Conservation (phyloP, 371 early-diverging fungal species). For the Mucor velutinosus region DNA sequence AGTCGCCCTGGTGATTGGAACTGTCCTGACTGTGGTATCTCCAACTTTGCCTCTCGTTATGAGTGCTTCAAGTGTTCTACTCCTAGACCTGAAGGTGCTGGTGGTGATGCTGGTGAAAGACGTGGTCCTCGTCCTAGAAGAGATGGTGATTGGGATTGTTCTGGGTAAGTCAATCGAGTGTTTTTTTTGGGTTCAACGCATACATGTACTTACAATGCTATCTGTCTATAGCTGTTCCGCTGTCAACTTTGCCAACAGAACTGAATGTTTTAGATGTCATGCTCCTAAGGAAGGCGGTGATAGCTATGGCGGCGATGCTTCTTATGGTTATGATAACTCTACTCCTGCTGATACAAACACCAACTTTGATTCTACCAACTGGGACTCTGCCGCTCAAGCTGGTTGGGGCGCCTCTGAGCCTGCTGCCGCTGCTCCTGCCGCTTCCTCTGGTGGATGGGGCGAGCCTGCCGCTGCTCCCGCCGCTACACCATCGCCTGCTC, state of each 20-base stretch:
- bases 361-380: conserved; percentile 21
- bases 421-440: conserved; percentile 13
- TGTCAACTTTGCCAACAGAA: conserved; percentile 67
- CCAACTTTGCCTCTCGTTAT: conserved; percentile 52
- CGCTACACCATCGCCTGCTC: conserved; percentile 13
- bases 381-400: conserved; percentile 20
- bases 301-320: conserved; percentile 24
- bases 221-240: conserved; percentile 56
- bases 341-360: conserved; percentile 12
- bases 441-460: conserved; percentile 33
- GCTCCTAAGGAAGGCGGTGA: conserved; percentile 55
- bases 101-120: conserved; percentile 43
- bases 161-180: conserved; percentile 42
- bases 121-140: conserved; percentile 51
- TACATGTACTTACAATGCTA: neutral
- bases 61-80: conserved; percentile 70
- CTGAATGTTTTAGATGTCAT: conserved; percentile 70
- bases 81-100: conserved; percentile 59
- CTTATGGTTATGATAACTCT: conserved; percentile 20
- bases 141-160: conserved; percentile 75
- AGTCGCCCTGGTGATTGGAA: conserved; percentile 68
- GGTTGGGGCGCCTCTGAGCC: conserved; percentile 27
- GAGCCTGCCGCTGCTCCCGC: conserved; percentile 17
- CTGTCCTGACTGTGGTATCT: conserved; percentile 51
- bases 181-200: neutral